Conservation (phyloP, 1,139 yeast genomes). For the Fermentozyma sake region DNA sequence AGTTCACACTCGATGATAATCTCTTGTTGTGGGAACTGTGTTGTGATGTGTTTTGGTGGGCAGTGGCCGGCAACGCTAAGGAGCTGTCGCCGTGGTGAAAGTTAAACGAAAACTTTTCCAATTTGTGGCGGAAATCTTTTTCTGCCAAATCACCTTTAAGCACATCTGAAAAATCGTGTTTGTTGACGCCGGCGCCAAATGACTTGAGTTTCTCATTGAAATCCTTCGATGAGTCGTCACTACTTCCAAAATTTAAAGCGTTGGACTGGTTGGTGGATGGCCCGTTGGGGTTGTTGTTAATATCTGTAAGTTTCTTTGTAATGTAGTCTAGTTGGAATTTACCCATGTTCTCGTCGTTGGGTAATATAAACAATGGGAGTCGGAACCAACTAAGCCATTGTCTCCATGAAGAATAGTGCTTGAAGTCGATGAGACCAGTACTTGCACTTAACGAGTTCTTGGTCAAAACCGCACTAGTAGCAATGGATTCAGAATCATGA, state of each 20-base stretch:
- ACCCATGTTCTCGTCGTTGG: constrained; percentile 31
- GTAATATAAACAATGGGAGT: constrained; percentile 43
- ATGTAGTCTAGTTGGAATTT: constrained; percentile 24
- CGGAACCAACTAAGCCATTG: constrained; percentile 25
- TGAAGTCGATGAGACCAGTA: constrained; percentile 19
- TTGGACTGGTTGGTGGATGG: background rate
- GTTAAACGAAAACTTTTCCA: constrained; percentile 31
- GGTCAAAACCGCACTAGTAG: constrained; percentile 24
- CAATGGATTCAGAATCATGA: constrained; percentile 17
- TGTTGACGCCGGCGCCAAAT: constrained; percentile 12
- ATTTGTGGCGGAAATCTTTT: constrained; percentile 25
- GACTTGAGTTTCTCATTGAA: background rate
- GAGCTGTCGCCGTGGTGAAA: constrained; percentile 6
- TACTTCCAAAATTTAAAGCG: background rate
- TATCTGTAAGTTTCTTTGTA: constrained; percentile 10
- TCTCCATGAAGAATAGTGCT: constrained; percentile 33
- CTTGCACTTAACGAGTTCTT: constrained; percentile 24
- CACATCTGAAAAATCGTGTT: constrained; percentile 38
- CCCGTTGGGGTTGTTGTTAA: background rate
- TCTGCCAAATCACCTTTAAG: constrained; percentile 27
- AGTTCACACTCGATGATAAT: constrained; percentile 4
- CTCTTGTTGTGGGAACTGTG: constrained; percentile 5
- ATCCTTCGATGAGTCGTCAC: background rate
- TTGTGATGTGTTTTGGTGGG: no score
- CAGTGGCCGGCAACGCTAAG: background rate